Evolutionary conservation across 2,329 filamentous ascomycete genomes (phyloP).

Genomic region (Capronia epimyces): DNA sequence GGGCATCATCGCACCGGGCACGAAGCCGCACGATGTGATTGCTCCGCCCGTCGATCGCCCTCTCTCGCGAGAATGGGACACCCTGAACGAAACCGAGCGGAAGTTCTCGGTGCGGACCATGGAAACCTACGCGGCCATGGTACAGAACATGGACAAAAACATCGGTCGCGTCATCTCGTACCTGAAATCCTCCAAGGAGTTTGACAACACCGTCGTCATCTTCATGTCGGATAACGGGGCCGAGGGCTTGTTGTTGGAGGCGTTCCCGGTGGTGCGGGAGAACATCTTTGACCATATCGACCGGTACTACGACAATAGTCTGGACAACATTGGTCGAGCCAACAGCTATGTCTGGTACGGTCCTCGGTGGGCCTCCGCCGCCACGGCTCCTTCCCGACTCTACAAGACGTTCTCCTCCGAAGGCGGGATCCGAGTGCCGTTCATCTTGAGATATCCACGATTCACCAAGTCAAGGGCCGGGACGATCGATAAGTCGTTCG

Average conservation of each 20-base stretch:
- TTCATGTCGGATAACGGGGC: constrained; percentile 40
- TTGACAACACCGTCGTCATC: constrained; percentile 37
- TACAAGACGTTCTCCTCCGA: constrained; percentile 31
- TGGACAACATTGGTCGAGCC: constrained; percentile 35
- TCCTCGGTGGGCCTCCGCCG: constrained; percentile 33
- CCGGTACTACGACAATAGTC: constrained; percentile 37
- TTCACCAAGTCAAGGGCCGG: constrained; percentile 20
- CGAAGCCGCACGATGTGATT: constrained; percentile 40
- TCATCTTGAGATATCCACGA: constrained; percentile 22
- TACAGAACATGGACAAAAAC: constrained; percentile 34
- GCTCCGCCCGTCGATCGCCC: constrained; percentile 24
- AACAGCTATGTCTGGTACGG: constrained; percentile 38
- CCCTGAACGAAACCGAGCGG: constrained; percentile 9
- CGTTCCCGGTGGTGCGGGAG: constrained; percentile 32
- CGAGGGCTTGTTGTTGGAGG: constrained; percentile 34
- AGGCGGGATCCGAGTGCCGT: constrained; percentile 31
- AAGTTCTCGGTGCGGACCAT: constrained; percentile 29
- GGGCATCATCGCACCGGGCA: constrained; percentile 50
- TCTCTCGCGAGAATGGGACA: constrained; percentile 13
- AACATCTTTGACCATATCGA: constrained; percentile 32
- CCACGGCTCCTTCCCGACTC: constrained; percentile 30
- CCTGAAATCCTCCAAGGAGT: constrained; percentile 31
- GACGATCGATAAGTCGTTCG: constrained; percentile 32
- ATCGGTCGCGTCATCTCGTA: constrained; percentile 34
- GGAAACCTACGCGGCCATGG: constrained; percentile 37